A percentile compares a stretch with the other conserved stretches of the same genome.
Conservation (phyloP, 805 yeast species). For the Candida verbasci region DNA sequence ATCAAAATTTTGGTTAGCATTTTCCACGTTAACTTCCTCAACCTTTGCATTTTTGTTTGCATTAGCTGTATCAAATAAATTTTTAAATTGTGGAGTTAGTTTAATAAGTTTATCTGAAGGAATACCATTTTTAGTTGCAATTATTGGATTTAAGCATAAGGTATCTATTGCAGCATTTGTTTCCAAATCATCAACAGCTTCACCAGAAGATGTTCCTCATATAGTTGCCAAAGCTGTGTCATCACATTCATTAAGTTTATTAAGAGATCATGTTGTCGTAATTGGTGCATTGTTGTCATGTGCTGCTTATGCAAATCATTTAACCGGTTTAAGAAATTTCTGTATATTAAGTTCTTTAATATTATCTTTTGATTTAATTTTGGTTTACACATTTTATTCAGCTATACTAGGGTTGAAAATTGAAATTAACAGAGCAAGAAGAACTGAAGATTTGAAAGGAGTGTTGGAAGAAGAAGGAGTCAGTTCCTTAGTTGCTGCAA, state of each 20-base stretch:
- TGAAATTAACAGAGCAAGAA: slow-evolving; percentile 81
- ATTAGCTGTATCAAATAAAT: slow-evolving; percentile 50
- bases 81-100: slow-evolving; percentile 60
- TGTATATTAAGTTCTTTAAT: slow-evolving; percentile 71
- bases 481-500: slow-evolving; percentile 61
- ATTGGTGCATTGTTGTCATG: slow-evolving; percentile 67
- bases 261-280: slow-evolving; percentile 74
- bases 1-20: slow-evolving; percentile 82
- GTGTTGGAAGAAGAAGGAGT: slow-evolving; percentile 93
- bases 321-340: slow-evolving; percentile 76
- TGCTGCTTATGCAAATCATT: slow-evolving; percentile 56
- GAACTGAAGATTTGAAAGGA: slow-evolving; percentile 69
- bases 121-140: slow-evolving; percentile 86
- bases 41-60: slow-evolving; percentile 83
- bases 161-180: slow-evolving; percentile 64
- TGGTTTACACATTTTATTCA: slow-evolving; percentile 76
- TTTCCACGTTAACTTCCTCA: slow-evolving; percentile 73
- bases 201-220: slow-evolving; percentile 38
- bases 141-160: slow-evolving; percentile 88
- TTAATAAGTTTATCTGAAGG: slow-evolving; percentile 81
- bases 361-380: slow-evolving; percentile 63
- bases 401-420: slow-evolving; percentile 83
- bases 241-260: slow-evolving; percentile 45
- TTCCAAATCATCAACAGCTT: slow-evolving; percentile 32
- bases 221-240: slow-evolving; percentile 40